These are phyloP conservation scores for Fusarium albosuccineum DNA, from an alignment of 2,329 filamentous ascomycete genomes.

Conservation along the genomic window DNA sequence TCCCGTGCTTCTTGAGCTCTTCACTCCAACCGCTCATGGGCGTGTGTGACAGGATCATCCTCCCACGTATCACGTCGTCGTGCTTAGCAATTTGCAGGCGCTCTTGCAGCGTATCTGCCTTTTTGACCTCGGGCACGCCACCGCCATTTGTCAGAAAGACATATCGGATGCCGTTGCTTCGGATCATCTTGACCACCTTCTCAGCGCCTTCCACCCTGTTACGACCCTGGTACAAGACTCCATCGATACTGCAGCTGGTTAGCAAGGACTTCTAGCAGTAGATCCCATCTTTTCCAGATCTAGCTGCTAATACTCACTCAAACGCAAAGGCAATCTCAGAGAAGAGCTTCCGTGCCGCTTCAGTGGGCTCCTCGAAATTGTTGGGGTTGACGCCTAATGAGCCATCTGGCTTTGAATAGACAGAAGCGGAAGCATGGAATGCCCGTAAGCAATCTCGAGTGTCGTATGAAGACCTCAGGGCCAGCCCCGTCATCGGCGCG, in stretches of 20 bases:
- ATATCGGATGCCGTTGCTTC: slow-evolving; percentile 84
- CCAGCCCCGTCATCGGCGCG: slow-evolving; percentile 23
- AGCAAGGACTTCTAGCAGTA: slow-evolving; percentile 16
- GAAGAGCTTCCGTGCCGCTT: slow-evolving; percentile 42
- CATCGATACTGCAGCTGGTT: slow-evolving; percentile 75
- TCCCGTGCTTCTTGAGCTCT: slow-evolving; percentile 56
- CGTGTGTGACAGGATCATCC: slow-evolving; percentile 84
- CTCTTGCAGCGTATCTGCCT: slow-evolving; percentile 51
- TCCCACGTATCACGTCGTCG: slow-evolving; percentile 51
- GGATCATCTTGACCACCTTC: slow-evolving; percentile 79
- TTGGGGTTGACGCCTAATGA: slow-evolving; percentile 39
- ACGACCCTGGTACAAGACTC: slow-evolving; percentile 89
- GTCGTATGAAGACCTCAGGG: slow-evolving; percentile 14
- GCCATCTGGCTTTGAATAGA: slow-evolving; percentile 39
- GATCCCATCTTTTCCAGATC: no score
- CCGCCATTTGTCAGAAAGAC: slow-evolving; percentile 97
- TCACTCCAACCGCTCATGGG: slow-evolving; percentile 76
- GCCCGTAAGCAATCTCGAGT: slow-evolving; percentile 9
- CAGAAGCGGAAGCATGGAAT: slow-evolving; percentile 29
- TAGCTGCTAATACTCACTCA: slow-evolving; percentile 45
- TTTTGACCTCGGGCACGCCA: slow-evolving; percentile 77
- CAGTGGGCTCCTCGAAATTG: slow-evolving; percentile 38
- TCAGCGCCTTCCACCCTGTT: slow-evolving; percentile 83
- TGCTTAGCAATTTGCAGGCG: slow-evolving; percentile 49
- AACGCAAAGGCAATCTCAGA: slow-evolving; percentile 55